Conservation (phyloP, 805 yeast genomes). For the Pichia californica region DNA sequence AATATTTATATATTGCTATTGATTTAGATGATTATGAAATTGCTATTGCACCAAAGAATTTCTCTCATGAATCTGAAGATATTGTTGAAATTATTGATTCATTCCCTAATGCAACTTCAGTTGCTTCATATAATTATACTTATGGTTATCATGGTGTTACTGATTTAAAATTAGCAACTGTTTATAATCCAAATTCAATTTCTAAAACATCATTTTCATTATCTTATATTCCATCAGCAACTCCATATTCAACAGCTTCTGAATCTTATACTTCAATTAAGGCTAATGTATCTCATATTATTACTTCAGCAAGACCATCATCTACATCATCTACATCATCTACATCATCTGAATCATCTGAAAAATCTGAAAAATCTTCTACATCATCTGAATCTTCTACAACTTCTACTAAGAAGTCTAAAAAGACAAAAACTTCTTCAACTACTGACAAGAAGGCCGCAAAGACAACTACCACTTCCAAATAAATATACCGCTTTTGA, state of each 20-base stretch:
- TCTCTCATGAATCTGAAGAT: conserved; percentile 6
- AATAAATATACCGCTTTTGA: no score
- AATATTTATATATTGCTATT: conserved; percentile 46
- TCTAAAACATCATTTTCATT: conserved; percentile 9
- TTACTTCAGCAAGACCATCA: background rate
- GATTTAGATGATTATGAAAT: conserved; percentile 43
- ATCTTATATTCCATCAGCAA: conserved; percentile 6
- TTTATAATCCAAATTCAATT: conserved; percentile 9
- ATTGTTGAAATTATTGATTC: conserved; percentile 6
- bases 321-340: background rate
- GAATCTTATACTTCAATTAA: no score
- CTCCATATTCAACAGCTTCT: conserved; percentile 6
- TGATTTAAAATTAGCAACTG: conserved; percentile 11
- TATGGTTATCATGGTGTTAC: conserved; percentile 12
- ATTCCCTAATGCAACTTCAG: conserved; percentile 13
- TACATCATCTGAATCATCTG: no score
- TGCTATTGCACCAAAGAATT: conserved; percentile 34
- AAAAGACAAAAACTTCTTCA: no score
- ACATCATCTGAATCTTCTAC: background rate
- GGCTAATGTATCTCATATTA: background rate
- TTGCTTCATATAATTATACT: conserved; percentile 8
- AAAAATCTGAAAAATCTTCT: background rate
- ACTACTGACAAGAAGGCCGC: no score
- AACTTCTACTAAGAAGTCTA: no score
- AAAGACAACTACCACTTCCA: no score